A percentile compares a stretch with the other conserved stretches of the same genome.
Conservation (phyloP, 768 basidiomycete species). For the Ephemerocybe angulata region DNA sequence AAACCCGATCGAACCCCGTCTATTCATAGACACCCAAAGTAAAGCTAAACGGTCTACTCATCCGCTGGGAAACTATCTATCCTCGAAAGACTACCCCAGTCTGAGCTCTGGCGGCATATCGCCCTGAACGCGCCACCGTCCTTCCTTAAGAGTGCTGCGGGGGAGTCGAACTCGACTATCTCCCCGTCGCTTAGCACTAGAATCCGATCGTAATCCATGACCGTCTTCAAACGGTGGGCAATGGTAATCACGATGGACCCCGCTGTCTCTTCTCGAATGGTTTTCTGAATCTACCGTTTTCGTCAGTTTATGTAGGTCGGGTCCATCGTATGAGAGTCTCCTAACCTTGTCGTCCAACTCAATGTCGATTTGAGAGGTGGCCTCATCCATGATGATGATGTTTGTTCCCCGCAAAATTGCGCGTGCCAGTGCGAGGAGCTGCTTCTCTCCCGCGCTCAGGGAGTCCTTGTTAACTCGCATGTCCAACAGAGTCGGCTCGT, state of each 20-base stretch:
- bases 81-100: conserved; percentile 31
- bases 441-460: conserved; percentile 75
- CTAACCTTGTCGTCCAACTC: conserved; percentile 63
- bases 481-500: conserved; percentile 43
- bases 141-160: conserved; percentile 48
- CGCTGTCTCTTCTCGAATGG: conserved; percentile 68
- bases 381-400: conserved; percentile 73
- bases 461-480: conserved; percentile 64
- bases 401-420: conserved; percentile 62
- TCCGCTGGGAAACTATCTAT: background rate
- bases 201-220: conserved; percentile 73
- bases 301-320: background rate
- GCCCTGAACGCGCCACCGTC: conserved; percentile 59
- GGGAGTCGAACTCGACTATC: conserved; percentile 74
- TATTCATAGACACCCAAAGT: background rate
- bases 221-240: conserved; percentile 74
- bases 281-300: conserved; percentile 56
- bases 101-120: conserved; percentile 63
- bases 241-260: conserved; percentile 78
- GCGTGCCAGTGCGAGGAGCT: conserved; percentile 67
- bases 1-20: no score
- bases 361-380: conserved; percentile 74
- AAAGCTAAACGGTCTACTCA: background rate
- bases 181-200: conserved; percentile 71
- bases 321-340: background rate